Conservation (phyloP, 257 asterid species). For the Echites panduratus region DNA sequence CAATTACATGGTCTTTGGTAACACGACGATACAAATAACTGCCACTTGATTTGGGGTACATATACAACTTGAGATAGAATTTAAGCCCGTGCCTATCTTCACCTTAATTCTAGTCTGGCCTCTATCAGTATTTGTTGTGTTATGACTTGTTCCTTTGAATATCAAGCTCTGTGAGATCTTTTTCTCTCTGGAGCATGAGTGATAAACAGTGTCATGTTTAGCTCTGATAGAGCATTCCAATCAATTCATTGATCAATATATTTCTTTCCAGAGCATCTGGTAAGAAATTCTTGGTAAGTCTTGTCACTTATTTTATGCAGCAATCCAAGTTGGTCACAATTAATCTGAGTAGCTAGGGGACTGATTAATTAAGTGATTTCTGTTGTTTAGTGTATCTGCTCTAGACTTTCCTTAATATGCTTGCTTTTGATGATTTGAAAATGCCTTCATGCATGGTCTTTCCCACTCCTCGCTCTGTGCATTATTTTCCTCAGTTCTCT, state of each 20-base stretch:
- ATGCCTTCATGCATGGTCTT: not conserved
- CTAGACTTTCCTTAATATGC: not conserved
- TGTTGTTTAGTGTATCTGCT: not conserved
- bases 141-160: not conserved
- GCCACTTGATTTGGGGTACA: not conserved
- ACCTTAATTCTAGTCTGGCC: too few relatives aligned
- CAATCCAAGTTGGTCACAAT: not conserved
- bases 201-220: not conserved
- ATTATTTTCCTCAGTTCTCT: not conserved
- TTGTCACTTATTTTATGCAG: not conserved
- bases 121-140: not conserved
- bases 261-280: not conserved
- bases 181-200: not conserved
- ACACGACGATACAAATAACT: not conserved
- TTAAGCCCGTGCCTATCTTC: not conserved
- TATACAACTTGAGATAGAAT: not conserved
- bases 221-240: not conserved
- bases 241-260: not conserved
- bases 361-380: not conserved
- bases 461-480: not conserved
- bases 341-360: not conserved
- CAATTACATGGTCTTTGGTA: not conserved
- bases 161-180: not conserved
- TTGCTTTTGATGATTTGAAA: not conserved
- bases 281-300: not conserved